Conservation (phyloP, 352 stramenopile genomes). For the Phytophthora pseudosyringae region DNA sequence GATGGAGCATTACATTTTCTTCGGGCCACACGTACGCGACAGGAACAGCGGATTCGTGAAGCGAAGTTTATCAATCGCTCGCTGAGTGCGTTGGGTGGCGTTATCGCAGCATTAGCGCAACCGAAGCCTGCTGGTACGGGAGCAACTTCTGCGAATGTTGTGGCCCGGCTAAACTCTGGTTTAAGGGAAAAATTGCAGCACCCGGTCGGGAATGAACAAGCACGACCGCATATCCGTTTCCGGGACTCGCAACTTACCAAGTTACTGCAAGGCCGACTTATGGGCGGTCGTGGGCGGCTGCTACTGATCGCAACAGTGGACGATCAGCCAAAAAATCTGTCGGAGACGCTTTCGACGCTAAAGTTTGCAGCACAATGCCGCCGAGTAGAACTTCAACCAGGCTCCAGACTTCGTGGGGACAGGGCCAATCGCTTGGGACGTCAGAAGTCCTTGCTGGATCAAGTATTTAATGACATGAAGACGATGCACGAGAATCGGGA, state of each 20-base stretch:
- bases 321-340: slow-evolving; percentile 54
- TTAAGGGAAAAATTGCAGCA: slow-evolving; percentile 10
- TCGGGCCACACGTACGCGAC: slow-evolving; percentile 49
- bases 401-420: slow-evolving; percentile 14
- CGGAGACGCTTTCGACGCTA: slow-evolving; percentile 73
- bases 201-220: slow-evolving; percentile 14
- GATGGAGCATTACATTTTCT: slow-evolving; percentile 62
- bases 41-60: slow-evolving; percentile 73
- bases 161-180: slow-evolving; percentile 12
- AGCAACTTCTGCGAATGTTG: slow-evolving; percentile 1
- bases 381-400: slow-evolving; percentile 53
- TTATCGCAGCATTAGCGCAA: slow-evolving; percentile 65
- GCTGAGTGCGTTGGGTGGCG: slow-evolving; percentile 66
- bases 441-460: slow-evolving; percentile 40
- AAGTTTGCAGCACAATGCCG: slow-evolving; percentile 80
- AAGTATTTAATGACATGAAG: slow-evolving; percentile 60
- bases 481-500: slow-evolving; percentile 61
- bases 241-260: slow-evolving; percentile 83
- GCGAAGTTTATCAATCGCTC: slow-evolving; percentile 85
- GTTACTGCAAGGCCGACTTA: slow-evolving; percentile 59
- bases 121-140: slow-evolving; percentile 14
- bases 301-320: slow-evolving; percentile 75
- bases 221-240: slow-evolving; percentile 59
- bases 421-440: slow-evolving; percentile 19
- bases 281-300: slow-evolving; percentile 49